Base-by-base conservation (phyloP, 2,329 filamentous ascomycete species). In the Ophiostoma montium region DNA sequence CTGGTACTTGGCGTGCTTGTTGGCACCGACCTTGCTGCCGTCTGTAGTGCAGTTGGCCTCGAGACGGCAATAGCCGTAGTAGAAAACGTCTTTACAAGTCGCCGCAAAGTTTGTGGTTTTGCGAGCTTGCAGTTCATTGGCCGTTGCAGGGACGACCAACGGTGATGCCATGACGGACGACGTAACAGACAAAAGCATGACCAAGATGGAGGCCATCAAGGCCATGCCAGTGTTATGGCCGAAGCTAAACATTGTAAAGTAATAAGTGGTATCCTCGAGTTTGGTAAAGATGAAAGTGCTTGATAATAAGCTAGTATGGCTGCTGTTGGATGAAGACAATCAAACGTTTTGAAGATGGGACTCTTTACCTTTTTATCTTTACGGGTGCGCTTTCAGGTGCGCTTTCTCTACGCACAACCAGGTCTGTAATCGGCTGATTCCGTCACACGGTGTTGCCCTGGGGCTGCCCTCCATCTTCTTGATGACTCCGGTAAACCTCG, bases 41-140 rank as follows among this genome's bases (percentile, higher is more conserved):
- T 53, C 50, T 0, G 32, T 16, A 0, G 52, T 52, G 45, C 53
- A 55, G 27, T 48, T 48, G 31, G 53, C 53, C 47, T 50, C 52
- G 39, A 55, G 27, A 9, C 52, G 52, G 52, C 53, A 53, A 35
- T 47, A 53, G 41, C 52, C 53, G 39, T 47, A 55, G 35, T 55
- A 55, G 31, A 48, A 36, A 13, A 53, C 39, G 31, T 44, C 31
- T 12, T 35, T 49, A 46, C 53, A 53, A 1, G 53, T 48, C 10
- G 44, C 27, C 5, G 36, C 36, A 41, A 54, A 54, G 42, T 46
- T 41, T 12, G 43, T 35, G 6, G 41, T 39, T 21, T 33, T 15
- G 15, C 21, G 23, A 23, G 15, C 2, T 15, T 18, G 15, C 7
- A 41, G 36, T 7, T 23, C 10, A 5, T 41, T 23, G 7, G 1